phyloP scores from a whole-genome alignment of 2,329 filamentous ascomycete genomes.

The Penicillium decumbens region DNA sequence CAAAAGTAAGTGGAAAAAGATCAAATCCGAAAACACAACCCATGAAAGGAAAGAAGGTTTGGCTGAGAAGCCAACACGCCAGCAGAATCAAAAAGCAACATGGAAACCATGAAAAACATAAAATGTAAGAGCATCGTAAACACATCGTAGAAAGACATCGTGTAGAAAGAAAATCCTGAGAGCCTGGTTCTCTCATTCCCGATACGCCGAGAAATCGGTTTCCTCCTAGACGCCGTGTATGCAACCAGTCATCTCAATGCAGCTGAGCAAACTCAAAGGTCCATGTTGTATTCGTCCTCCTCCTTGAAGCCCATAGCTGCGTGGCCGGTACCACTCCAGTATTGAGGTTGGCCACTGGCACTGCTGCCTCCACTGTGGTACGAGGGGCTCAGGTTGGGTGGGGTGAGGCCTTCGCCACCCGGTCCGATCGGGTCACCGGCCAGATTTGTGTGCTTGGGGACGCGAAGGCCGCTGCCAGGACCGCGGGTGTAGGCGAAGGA shows the following conservation, averaged over 20 bases:
- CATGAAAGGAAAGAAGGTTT: background rate
- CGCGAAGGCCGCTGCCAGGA: constrained; percentile 77
- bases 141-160: background rate
- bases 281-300: constrained; percentile 90
- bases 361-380: constrained; percentile 69
- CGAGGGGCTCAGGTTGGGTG: constrained; percentile 64
- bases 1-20: constrained; percentile 16
- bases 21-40: constrained; percentile 10
- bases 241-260: constrained; percentile 25
- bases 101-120: constrained; percentile 4
- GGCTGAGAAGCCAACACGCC: background rate
- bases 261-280: constrained; percentile 41
- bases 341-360: constrained; percentile 51
- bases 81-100: background rate
- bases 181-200: constrained; percentile 13
- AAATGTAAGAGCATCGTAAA: constrained; percentile 1
- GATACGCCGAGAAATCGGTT: constrained; percentile 16
- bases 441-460: constrained; percentile 89
- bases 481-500: constrained; percentile 81
- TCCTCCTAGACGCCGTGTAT: constrained; percentile 28
- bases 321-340: constrained; percentile 49
- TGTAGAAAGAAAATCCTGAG: background rate
- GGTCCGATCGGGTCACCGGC: constrained; percentile 68
- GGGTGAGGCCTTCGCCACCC: constrained; percentile 45
- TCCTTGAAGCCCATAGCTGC: constrained; percentile 77